Conservation (phyloP, 2,329 filamentous ascomycete genomes). For the Epichloe elymi region DNA sequence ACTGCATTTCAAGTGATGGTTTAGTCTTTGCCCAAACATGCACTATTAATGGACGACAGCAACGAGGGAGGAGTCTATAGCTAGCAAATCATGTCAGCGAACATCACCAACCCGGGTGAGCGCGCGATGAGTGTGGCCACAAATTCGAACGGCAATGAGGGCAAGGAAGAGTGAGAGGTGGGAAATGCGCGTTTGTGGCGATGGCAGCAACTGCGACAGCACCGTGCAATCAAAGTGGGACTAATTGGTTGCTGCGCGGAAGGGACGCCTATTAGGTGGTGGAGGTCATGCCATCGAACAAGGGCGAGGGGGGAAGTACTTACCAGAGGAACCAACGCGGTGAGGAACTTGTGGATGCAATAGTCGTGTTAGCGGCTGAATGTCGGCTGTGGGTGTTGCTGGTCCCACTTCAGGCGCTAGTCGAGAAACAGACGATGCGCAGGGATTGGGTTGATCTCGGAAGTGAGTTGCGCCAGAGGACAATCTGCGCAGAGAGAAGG, state of each 20-base stretch:
- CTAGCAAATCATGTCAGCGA: conserved; percentile 20
- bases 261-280: neutral
- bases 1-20: conserved; percentile 24
- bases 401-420: conserved; percentile 5
- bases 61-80: conserved; percentile 10
- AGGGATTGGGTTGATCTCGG: conserved; percentile 6
- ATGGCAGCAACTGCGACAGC: neutral
- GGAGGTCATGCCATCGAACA: conserved; percentile 1
- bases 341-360: conserved; percentile 2
- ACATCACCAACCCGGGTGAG: conserved; percentile 8
- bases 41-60: conserved; percentile 9
- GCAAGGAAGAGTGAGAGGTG: conserved; percentile 8
- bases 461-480: neutral
- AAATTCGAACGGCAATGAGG: neutral
- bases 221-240: neutral
- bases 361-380: conserved; percentile 6
- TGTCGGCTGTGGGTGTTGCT: conserved; percentile 3
- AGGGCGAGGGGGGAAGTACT: conserved; percentile 6
- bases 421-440: conserved; percentile 1
- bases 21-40: conserved; percentile 11
- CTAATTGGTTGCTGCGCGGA: neutral
- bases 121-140: conserved; percentile 7
- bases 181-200: neutral
- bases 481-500: conserved; percentile 2
- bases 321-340: neutral